phyloP scores from a whole-genome alignment of 2,329 filamentous ascomycete genomes.

The Aspergillus fructus region DNA sequence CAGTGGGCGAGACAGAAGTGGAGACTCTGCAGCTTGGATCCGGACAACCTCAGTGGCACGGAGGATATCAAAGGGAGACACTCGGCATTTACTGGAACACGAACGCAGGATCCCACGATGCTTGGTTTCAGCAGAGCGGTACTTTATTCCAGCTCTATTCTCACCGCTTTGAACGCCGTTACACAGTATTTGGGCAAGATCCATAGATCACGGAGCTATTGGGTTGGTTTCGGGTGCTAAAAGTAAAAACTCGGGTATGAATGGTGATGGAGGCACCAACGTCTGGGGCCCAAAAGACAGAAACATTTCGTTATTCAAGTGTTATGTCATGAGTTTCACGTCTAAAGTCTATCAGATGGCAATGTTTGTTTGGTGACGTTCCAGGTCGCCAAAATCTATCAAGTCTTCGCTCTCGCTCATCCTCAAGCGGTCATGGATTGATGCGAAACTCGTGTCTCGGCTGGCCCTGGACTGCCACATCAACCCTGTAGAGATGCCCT shows the following conservation, averaged over 20 bases:
- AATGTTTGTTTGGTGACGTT: not conserved
- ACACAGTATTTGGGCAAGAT: slow-evolving; percentile 1
- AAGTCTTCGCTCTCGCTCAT: not conserved
- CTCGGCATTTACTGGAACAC: not conserved
- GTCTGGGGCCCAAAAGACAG: not conserved
- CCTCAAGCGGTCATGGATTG: slow-evolving; percentile 6
- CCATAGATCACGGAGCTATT: slow-evolving; percentile 1
- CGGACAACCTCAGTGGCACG: not conserved
- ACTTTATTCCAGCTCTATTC: not conserved
- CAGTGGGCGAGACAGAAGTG: not conserved
- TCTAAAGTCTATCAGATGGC: not conserved
- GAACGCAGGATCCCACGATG: not conserved
- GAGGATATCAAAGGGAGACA: not conserved
- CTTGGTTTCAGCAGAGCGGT: not conserved
- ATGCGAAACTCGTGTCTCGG: slow-evolving; percentile 65
- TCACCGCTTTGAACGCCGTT: not conserved
- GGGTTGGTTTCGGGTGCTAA: not conserved
- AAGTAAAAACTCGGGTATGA: not conserved
- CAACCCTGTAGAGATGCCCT: slow-evolving; percentile 72
- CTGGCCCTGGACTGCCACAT: slow-evolving; percentile 70
- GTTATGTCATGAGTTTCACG: not conserved
- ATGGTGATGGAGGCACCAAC: not conserved
- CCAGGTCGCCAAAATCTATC: not conserved
- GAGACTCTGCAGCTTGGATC: not conserved
- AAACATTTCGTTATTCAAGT: not conserved